A percentile compares a stretch with the other conserved stretches of the same genome.
These are phyloP conservation scores for Pyricularia pennisetigena DNA, from an alignment of 2,329 filamentous ascomycete species.

Conservation along the genomic window DNA sequence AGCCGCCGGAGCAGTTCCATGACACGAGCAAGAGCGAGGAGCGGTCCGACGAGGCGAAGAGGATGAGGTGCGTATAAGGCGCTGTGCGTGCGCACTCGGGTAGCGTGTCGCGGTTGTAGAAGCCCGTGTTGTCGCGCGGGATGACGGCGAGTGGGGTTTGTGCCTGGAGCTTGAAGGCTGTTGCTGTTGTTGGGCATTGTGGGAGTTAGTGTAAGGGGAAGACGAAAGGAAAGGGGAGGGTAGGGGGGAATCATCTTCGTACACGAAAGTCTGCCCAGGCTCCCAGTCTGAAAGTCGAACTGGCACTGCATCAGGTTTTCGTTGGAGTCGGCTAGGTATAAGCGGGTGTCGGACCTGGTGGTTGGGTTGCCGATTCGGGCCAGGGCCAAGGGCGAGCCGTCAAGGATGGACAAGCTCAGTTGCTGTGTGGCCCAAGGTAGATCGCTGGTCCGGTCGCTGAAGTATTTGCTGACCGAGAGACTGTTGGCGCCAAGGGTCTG, in stretches of 20 bases:
- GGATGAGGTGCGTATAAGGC: constrained; percentile 6
- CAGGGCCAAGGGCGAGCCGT: constrained; percentile 8
- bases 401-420: constrained; percentile 7
- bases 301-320: neutral
- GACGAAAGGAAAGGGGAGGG: neutral
- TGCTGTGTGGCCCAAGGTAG: constrained; percentile 3
- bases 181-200: neutral
- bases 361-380: constrained; percentile 6
- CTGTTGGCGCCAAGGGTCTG: constrained; percentile 8
- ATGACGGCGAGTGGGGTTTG: constrained; percentile 6
- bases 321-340: constrained; percentile 8
- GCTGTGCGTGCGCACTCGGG: constrained; percentile 6
- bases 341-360: constrained; percentile 2
- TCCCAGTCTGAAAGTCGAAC: neutral
- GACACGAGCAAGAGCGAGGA: constrained; percentile 4
- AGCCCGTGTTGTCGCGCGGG: constrained; percentile 7
- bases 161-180: constrained; percentile 4
- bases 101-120: constrained; percentile 1
- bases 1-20: constrained; percentile 9
- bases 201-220: neutral
- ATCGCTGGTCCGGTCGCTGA: constrained; percentile 3
- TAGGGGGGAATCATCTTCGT: neutral
- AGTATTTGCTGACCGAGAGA: constrained; percentile 6
- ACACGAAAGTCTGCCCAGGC: neutral
- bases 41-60: constrained; percentile 7